Percentiles rank a stretch among this genome's conserved stretches.
Conservation (phyloP, 2,329 filamentous ascomycete genomes). For the Penicillium sp. region DNA sequence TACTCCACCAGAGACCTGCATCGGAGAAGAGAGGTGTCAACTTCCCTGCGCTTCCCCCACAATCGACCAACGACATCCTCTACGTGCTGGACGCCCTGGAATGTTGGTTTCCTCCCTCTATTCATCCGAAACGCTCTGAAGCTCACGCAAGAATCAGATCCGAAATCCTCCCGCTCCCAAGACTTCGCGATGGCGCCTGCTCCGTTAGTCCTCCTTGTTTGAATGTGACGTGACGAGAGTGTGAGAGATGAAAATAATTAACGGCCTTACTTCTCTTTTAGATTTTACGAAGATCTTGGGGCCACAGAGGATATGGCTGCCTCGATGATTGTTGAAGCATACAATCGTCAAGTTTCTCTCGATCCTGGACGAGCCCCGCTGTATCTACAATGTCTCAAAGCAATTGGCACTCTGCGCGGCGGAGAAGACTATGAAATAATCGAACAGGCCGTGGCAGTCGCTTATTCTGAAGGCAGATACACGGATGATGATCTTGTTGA, state of each 20-base stretch:
- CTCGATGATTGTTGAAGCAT: slow-evolving; percentile 64
- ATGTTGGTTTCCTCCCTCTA: slow-evolving; percentile 35
- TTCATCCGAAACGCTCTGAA: background rate
- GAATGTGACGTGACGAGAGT: background rate
- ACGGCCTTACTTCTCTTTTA: slow-evolving; percentile 23
- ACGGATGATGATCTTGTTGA: slow-evolving; percentile 59
- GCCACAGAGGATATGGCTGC: slow-evolving; percentile 66
- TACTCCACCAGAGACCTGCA: slow-evolving; percentile 52
- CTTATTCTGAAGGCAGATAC: slow-evolving; percentile 62
- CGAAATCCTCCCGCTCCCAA: slow-evolving; percentile 30
- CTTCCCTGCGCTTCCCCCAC: slow-evolving; percentile 36
- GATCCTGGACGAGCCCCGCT: slow-evolving; percentile 60
- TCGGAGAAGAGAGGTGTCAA: slow-evolving; percentile 43
- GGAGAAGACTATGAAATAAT: slow-evolving; percentile 57
- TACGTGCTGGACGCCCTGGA: slow-evolving; percentile 39
- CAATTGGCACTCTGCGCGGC: slow-evolving; percentile 58
- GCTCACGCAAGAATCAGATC: slow-evolving; percentile 34
- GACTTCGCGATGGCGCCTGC: slow-evolving; percentile 39
- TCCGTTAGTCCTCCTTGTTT: slow-evolving; percentile 35
- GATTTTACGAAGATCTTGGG: slow-evolving; percentile 66
- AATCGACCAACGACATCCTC: slow-evolving; percentile 47
- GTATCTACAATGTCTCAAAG: slow-evolving; percentile 68
- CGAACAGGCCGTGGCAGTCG: slow-evolving; percentile 59
- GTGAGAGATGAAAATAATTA: slow-evolving; percentile 1
- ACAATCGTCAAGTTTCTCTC: slow-evolving; percentile 60